A percentile compares a stretch with the other conserved stretches of the same genome.
Conservation (phyloP, 805 yeast species). For the Clavispora santaluciae region DNA sequence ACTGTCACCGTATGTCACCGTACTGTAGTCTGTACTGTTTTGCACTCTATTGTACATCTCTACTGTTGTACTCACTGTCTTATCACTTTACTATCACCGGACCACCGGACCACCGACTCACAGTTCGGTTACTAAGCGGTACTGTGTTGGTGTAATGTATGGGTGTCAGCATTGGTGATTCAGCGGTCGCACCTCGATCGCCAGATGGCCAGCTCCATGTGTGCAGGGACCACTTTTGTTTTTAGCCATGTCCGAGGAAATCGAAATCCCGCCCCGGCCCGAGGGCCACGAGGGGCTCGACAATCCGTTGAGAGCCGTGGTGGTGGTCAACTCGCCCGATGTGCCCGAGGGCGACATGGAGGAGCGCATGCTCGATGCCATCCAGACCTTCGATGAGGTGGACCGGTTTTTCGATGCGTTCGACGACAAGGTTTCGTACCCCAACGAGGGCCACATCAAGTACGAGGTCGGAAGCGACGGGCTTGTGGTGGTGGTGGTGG, state of each 20-base stretch:
- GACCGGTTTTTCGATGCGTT: slow-evolving; percentile 50
- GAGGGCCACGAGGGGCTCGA: slow-evolving; percentile 32
- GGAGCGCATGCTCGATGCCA: slow-evolving; percentile 42
- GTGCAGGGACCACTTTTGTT: slow-evolving; percentile 2
- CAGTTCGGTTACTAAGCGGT: no score
- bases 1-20: no score
- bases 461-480: slow-evolving; percentile 63
- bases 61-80: no score
- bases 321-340: slow-evolving; percentile 35
- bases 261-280: slow-evolving; percentile 7
- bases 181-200: neutral
- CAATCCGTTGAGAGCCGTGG: slow-evolving; percentile 42
- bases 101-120: no score
- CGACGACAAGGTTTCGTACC: slow-evolving; percentile 48
- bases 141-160: no score
- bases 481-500: slow-evolving; percentile 51
- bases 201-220: neutral
- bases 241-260: slow-evolving; percentile 10
- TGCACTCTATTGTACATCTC: no score
- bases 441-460: slow-evolving; percentile 50
- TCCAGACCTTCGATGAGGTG: slow-evolving; percentile 44
- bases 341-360: slow-evolving; percentile 42
- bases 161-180: no score
- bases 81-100: no score
- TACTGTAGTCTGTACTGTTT: no score